Evolutionary conservation across 352 stramenopile species (phyloP), one percentile per base, ranked within the genome.

Genomic region (Phytophthora sansomeana): DNA sequence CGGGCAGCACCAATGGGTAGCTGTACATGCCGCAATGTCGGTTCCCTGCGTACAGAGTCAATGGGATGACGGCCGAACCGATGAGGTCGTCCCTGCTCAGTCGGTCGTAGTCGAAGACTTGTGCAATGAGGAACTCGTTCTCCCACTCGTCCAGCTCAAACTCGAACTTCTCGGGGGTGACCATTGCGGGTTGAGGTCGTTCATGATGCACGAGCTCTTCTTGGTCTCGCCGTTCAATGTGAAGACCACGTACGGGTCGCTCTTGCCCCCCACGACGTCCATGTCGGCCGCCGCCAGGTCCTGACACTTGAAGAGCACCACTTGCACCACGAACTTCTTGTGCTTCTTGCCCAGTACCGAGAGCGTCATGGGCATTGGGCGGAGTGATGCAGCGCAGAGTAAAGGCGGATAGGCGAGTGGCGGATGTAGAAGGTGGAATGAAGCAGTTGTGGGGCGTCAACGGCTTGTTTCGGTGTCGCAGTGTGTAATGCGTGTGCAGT

Each of bases 241-340:
- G 52, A 92, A 89, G 2, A 90, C 72, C 42, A 93, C 85, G 67
- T 91, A 93, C 59, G 81, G 78, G 71, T 91, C 80, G 72, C 85
- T 92, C 70, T 90, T 92, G 61, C 83, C 81, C 29, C 80, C 81
- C 19, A 80, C 75, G 16, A 87, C 46, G 30, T 80, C 67, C 52
- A 75, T 32, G 63, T 92, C 79, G 16, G 69, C 70, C 7, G 79
- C 79, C 28, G 78, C 67, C 46, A 92, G 60, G 64, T 89, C 75
- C 21, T 74, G 67, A 77, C 83, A 92, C 60, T 84, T 80, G 72
- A 78, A 90, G 32, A 92, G 76, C 44, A 89, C 75, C 32, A 92
- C 73, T 29, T 63, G 78, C 57, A 89, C 59, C 42, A 78, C 32
- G 63, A 74, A 89, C 53, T 79, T 80, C 70, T 75, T 75, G 19